Evolutionary conservation across 2,329 filamentous ascomycete genomes (phyloP).

Genomic region (Pseudogymnoascus sp.): DNA sequence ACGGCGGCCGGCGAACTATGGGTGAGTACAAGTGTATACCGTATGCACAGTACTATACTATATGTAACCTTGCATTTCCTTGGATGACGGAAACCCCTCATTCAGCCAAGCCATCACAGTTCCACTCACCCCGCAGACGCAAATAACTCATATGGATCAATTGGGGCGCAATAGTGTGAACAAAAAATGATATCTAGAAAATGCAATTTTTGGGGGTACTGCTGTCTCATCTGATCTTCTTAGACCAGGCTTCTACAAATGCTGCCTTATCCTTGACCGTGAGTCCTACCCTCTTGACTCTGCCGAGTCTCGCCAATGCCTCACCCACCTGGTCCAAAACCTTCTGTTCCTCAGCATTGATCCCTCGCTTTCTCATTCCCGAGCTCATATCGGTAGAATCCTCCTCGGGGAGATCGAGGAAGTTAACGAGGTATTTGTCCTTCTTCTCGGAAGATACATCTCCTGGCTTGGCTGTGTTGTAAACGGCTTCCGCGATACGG

Average conservation of each 20-base stretch:
- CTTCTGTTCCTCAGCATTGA: slow-evolving; percentile 50
- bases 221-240: slow-evolving; percentile 26
- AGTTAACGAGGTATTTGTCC: slow-evolving; percentile 28
- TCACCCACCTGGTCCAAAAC: slow-evolving; percentile 76
- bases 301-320: slow-evolving; percentile 73
- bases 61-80: slow-evolving; percentile 2
- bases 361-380: background rate
- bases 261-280: slow-evolving; percentile 73
- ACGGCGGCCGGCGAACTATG: background rate
- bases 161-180: background rate
- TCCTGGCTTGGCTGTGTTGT: slow-evolving; percentile 38
- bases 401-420: slow-evolving; percentile 22
- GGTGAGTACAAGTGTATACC: background rate
- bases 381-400: slow-evolving; percentile 17
- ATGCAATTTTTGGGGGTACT: background rate
- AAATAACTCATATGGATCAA: background rate
- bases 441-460: slow-evolving; percentile 23
- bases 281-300: slow-evolving; percentile 82
- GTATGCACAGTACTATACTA: background rate
- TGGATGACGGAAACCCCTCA: background rate
- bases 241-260: slow-evolving; percentile 67
- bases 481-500: slow-evolving; percentile 71
- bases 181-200: background rate
- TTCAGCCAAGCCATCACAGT: background rate
- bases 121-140: background rate